These are phyloP conservation scores for Verticillium alfalfae DNA, from an alignment of 2,329 filamentous ascomycete species.

Conservation along the genomic window DNA sequence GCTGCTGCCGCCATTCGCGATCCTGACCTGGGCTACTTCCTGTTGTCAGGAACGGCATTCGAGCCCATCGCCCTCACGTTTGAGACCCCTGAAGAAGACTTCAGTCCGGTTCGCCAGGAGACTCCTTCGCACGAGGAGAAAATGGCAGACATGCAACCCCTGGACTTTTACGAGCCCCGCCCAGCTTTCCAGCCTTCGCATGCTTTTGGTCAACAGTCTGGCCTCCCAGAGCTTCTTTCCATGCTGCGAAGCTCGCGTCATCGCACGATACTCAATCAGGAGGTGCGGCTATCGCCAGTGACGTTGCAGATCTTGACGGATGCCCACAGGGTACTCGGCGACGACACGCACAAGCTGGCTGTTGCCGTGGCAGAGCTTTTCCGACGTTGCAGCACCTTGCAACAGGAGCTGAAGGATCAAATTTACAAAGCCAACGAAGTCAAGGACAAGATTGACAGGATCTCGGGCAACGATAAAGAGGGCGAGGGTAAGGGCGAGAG, in stretches of 20 bases:
- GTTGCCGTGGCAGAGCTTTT: slow-evolving; percentile 69
- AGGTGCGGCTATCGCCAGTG: slow-evolving; percentile 64
- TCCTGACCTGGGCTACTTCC: slow-evolving; percentile 58
- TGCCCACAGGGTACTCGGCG: slow-evolving; percentile 64
- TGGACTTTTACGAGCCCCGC: slow-evolving; percentile 56
- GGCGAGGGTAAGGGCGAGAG: slow-evolving; percentile 42
- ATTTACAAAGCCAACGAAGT: slow-evolving; percentile 61
- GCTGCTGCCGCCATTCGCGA: slow-evolving; percentile 50
- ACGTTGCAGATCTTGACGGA: slow-evolving; percentile 68
- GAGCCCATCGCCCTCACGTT: slow-evolving; percentile 55
- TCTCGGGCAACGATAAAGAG: slow-evolving; percentile 53
- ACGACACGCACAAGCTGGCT: slow-evolving; percentile 64
- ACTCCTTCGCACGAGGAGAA: slow-evolving; percentile 36
- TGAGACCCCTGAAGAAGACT: slow-evolving; percentile 50
- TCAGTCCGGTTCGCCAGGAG: slow-evolving; percentile 34
- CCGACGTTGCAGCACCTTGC: slow-evolving; percentile 61
- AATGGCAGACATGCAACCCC: slow-evolving; percentile 36
- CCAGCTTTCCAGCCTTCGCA: slow-evolving; percentile 61
- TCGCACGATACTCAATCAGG: slow-evolving; percentile 57
- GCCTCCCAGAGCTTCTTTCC: slow-evolving; percentile 50
- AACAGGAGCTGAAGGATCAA: slow-evolving; percentile 62
- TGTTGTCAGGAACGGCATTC: slow-evolving; percentile 53
- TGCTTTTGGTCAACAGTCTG: slow-evolving; percentile 51
- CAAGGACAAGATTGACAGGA: slow-evolving; percentile 59
- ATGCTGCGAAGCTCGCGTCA: slow-evolving; percentile 53